Evolutionary conservation across 805 yeast species (phyloP).

Genomic region (Metschnikowia gelsemii): DNA sequence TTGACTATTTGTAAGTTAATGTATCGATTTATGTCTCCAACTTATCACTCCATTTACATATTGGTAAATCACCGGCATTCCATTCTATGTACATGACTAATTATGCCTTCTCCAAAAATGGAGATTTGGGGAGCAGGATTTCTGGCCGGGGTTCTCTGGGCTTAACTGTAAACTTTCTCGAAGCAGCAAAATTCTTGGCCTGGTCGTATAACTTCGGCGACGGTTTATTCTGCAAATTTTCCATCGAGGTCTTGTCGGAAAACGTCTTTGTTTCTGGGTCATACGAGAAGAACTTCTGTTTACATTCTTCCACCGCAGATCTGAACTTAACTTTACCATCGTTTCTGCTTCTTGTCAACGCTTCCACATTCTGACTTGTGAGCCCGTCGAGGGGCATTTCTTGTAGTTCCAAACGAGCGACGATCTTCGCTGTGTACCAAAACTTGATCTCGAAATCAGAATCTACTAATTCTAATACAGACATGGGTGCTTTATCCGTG

Average conservation of each 20-base stretch:
- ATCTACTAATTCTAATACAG: constrained; percentile 84
- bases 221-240: constrained; percentile 36
- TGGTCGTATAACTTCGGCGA: constrained; percentile 24
- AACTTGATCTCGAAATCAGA: constrained; percentile 60
- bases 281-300: constrained; percentile 35
- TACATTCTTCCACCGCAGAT: constrained; percentile 56
- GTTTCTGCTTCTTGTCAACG: constrained; percentile 46
- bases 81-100: constrained; percentile 16
- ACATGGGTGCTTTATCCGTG: constrained; percentile 83
- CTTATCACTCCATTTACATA: not conserved
- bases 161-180: constrained; percentile 36
- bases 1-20: too few relatives aligned
- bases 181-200: constrained; percentile 24
- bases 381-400: constrained; percentile 48
- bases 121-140: constrained; percentile 31
- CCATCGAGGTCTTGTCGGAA: constrained; percentile 23
- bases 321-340: constrained; percentile 56
- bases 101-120: constrained; percentile 24
- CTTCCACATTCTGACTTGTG: constrained; percentile 57
- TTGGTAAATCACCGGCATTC: not conserved
- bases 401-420: constrained; percentile 75
- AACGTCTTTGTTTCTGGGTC: constrained; percentile 32
- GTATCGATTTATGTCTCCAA: too few relatives aligned
- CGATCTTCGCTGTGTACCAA: constrained; percentile 77
- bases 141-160: constrained; percentile 26